Base-by-base conservation (phyloP, 805 yeast genomes). In the Suhomyces sp. region DNA sequence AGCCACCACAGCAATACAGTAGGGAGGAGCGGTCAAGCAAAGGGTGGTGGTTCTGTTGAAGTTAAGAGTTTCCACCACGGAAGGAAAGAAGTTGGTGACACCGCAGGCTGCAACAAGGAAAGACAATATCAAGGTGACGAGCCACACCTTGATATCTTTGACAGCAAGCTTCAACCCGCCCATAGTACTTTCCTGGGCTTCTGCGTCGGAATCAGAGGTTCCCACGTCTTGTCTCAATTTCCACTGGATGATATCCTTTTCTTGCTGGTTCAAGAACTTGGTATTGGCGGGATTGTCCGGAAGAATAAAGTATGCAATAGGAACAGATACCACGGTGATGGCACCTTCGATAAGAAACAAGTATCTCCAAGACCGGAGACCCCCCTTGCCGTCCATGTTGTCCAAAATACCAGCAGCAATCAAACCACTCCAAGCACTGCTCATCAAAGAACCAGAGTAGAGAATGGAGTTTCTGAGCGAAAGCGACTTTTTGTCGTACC, bases 11-110 rank as follows among this genome's bases (percentile, higher is more conserved):
- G 84, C 83, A 49, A 81, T 58, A 46, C 78, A 62, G 62, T 81
- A 83, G 9, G 86, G 86, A 23, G 86, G 87, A 22, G 81, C 85
- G 7, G 87, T 81, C 52, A 84, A 70, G 56, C 81, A 78, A 47
- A 82, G 72, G 3, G 87, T 81, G 46, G 78, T 71, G 38, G 81
- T 72, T 47, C 74, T 70, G 60, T 67, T 64, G 58, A 80, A 84
- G 44, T 81, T 77, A 55, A 84, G 71, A 12, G 87, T 81, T 53
- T 73, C 62, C 15, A 84, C 86, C 26, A 84, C 82, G 0, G 86
- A 74, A 26, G 87, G 87, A 72, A 82, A 83, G 63, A 81, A 82
- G 61, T 82, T 78, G 17, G 85, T 80, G 46, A 82, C 84, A 63
- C 86, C 85, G 57, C 83, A 79, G 40, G 86, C 84, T 24, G 83